These are phyloP conservation scores for Yarrowia yakushimensis DNA, from an alignment of 805 yeast genomes.

Conservation along the genomic window DNA sequence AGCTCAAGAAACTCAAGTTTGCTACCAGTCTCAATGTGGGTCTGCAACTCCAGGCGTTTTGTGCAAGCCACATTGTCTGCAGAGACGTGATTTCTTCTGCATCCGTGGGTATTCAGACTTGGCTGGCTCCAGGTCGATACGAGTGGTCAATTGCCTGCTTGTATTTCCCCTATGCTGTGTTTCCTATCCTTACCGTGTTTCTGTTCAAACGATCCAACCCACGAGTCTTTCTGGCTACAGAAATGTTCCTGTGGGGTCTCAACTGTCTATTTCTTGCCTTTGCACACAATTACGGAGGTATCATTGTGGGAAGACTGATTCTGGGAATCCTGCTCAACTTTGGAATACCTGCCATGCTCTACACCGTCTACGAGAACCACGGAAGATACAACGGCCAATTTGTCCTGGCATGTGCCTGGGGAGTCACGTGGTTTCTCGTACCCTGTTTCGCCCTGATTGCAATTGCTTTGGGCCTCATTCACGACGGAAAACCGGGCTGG, in stretches of 20 bases:
- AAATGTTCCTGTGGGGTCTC: slow-evolving; percentile 1
- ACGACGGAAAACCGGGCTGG: slow-evolving; percentile 8
- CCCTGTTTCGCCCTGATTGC: slow-evolving; percentile 5
- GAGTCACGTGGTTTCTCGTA: not conserved
- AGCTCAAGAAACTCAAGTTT: not conserved
- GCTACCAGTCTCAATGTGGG: not conserved
- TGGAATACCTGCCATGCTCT: not conserved
- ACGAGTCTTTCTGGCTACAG: not conserved
- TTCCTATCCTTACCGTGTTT: not conserved
- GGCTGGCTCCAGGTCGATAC: not conserved
- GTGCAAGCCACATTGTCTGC: not conserved
- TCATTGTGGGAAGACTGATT: not conserved
- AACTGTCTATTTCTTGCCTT: not conserved
- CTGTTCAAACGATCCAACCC: not conserved
- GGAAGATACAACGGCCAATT: not conserved
- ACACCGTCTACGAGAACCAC: not conserved
- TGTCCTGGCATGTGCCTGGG: not conserved
- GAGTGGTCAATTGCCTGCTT: not conserved
- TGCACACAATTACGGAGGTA: not conserved
- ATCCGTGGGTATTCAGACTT: not conserved
- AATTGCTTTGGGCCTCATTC: not conserved
- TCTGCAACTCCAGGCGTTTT: not conserved
- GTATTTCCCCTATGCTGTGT: not conserved
- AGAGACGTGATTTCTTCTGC: not conserved
- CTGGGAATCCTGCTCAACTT: not conserved